Conservation (phyloP, 129 eudicot genomes). For the Arctium minus region DNA sequence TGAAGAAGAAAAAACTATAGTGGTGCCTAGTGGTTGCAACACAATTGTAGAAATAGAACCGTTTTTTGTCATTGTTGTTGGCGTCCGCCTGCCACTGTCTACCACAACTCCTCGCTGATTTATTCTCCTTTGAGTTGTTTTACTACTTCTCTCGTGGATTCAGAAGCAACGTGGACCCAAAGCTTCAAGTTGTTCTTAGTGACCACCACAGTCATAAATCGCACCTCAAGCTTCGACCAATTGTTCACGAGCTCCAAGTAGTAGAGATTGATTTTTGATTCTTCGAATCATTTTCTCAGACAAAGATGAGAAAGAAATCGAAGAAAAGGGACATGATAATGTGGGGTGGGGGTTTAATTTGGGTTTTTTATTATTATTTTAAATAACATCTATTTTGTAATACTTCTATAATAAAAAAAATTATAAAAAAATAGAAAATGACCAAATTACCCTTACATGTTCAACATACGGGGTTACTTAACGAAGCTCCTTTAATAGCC, state of each 20-base stretch:
- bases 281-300: background rate
- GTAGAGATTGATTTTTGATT: no score
- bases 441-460: background rate
- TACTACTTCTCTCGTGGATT: background rate
- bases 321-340: background rate
- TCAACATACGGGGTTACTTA: background rate
- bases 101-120: no score
- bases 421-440: background rate
- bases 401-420: no score
- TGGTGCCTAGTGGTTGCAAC: no score
- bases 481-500: background rate
- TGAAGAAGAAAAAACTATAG: no score
- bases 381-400: no score
- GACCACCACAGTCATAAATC: background rate
- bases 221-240: background rate
- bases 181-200: background rate
- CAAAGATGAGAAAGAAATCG: background rate
- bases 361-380: no score
- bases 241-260: background rate
- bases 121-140: background rate
- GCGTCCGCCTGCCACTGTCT: no score
- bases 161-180: background rate
- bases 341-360: background rate
- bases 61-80: no score
- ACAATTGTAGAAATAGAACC: no score